Base-by-base conservation (phyloP, 1,284 basidiomycete genomes). In the Omphalotus olearius region DNA sequence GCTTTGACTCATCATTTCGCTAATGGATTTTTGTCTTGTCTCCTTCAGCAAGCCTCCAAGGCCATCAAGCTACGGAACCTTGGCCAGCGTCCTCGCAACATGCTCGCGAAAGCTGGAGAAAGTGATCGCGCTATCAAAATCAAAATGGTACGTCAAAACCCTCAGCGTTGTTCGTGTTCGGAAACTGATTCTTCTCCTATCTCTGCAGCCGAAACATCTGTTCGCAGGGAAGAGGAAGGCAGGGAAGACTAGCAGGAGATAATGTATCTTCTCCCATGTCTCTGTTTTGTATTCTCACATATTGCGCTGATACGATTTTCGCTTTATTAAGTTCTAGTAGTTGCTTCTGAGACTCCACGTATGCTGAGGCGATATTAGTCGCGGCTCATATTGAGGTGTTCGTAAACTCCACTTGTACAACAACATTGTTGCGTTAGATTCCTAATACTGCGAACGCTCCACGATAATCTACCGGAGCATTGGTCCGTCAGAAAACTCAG, bases 61-160 rank as follows among this genome's bases (percentile, higher is more conserved):
- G 91, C 93, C 16, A 73, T 82, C 67, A 83, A 85, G 64, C 74
- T 97, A 49, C 87, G 91, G 56, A 88, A 91, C 62, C 79, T 95
- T 54, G 86, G 86, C 13, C 91, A 95, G 67, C 78, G 94, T 59
- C 80, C 80, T 56, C 88, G 91, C 56, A 94, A 95, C 67, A 83
- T 85, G 75, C 76, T 86, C 40, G 94, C 93, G 23, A 91, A 88
- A 66, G 93, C 93, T 40, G 91, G 90, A 57, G 94, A 98, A 75
- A 77, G 81, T 52, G 94, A 98, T 73, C 84, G 92, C 57, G 75
- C 77, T 13, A 91, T 91, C 72, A 79, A 74, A 64, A 75, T 74
- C 58, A 91, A 90, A 78, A 90, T 88, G 87, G 89, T 90, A 45
- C 9, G 76, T 68, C 11, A 28, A 66, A 57, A 60, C 65, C 9